phyloP scores from a whole-genome alignment of 768 basidiomycete species.

The Omphalotus guepiniiformis region DNA sequence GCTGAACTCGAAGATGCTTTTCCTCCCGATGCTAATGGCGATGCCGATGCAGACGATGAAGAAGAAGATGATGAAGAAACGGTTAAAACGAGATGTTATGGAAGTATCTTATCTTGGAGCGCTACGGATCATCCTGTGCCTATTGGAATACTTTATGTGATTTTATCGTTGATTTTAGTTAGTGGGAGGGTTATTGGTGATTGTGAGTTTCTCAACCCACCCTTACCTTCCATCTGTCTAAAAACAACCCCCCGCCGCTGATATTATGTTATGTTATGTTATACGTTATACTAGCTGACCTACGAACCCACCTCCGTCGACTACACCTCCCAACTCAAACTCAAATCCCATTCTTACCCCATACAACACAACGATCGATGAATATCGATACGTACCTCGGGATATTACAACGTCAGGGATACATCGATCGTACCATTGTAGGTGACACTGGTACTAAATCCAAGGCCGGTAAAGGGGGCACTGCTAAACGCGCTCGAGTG shows the following conservation, averaged over 20 bases:
- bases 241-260: slow-evolving; percentile 1
- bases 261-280: too few relatives aligned
- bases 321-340: slow-evolving; percentile 55
- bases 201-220: slow-evolving; percentile 51
- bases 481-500: slow-evolving; percentile 51
- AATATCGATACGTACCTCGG: slow-evolving; percentile 65
- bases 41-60: slow-evolving; percentile 47
- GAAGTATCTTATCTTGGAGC: slow-evolving; percentile 74
- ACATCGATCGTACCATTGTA: slow-evolving; percentile 63
- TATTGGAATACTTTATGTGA: slow-evolving; percentile 73
- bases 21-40: slow-evolving; percentile 42
- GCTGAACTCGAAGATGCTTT: slow-evolving; percentile 42
- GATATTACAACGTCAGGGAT: slow-evolving; percentile 63
- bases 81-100: slow-evolving; percentile 33
- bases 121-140: slow-evolving; percentile 60
- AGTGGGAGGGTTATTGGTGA: slow-evolving; percentile 72
- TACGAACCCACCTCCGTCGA: slow-evolving; percentile 65
- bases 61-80: slow-evolving; percentile 39
- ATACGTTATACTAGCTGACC: slow-evolving; percentile 42
- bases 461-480: slow-evolving; percentile 34
- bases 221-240: neutral
- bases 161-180: slow-evolving; percentile 82
- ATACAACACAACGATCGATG: slow-evolving; percentile 36
- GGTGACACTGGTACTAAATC: slow-evolving; percentile 43
- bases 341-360: slow-evolving; percentile 48